Conservation (phyloP, 108 stramenopile genomes). For the Cyclostephanos invisitatus region DNA sequence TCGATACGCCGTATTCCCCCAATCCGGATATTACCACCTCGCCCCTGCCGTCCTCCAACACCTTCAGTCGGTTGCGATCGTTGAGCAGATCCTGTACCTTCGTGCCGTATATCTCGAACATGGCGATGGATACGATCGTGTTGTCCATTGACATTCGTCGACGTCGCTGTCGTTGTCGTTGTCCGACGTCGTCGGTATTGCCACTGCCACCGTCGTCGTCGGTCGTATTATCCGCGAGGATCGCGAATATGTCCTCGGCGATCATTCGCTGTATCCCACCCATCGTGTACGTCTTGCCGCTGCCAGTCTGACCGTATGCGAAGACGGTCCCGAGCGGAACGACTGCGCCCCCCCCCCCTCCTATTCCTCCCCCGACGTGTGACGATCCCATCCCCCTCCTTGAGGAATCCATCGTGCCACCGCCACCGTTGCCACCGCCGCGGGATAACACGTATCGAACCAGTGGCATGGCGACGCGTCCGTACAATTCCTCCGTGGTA, state of each 20-base stretch:
- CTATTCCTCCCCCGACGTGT: too few species aligned
- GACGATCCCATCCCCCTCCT: too few species aligned
- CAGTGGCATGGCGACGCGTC: constrained; percentile 81
- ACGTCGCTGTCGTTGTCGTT: constrained; percentile 9
- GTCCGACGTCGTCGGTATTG: constrained; percentile 8
- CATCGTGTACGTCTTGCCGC: constrained; percentile 97
- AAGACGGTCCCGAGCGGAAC: constrained; percentile 88
- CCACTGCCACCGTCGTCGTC: constrained; percentile 20
- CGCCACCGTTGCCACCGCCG: constrained; percentile 32
- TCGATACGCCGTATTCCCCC: constrained; percentile 74
- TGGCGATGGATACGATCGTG: constrained; percentile 67
- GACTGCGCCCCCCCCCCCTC: constrained; percentile 26
- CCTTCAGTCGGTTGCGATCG: constrained; percentile 85
- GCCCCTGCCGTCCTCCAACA: constrained; percentile 97
- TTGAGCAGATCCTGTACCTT: constrained; percentile 95
- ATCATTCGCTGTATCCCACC: constrained; percentile 88
- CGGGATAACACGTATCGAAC: constrained; percentile 80
- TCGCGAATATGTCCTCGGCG: constrained; percentile 85
- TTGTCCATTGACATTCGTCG: constrained; percentile 47
- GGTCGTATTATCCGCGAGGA: constrained; percentile 33
- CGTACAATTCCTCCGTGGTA: constrained; percentile 85
- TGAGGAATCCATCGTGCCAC: background rate
- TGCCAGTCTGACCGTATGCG: constrained; percentile 91
- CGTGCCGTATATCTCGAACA: constrained; percentile 99
- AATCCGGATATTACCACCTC: constrained; percentile 92